Conservation (phyloP, 768 basidiomycete genomes). For the Butyriboletus loyo region DNA sequence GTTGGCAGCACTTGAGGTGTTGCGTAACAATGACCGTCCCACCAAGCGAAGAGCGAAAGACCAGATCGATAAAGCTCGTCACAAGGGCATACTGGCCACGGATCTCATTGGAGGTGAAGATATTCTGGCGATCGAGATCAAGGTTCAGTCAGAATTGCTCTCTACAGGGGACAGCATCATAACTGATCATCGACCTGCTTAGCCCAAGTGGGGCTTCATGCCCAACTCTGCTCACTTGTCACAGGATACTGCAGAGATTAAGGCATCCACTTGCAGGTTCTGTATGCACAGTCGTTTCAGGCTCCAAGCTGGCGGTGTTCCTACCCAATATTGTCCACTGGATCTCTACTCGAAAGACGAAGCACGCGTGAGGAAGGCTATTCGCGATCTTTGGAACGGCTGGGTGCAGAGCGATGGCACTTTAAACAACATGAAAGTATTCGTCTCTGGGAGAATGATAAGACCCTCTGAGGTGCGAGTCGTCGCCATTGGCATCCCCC, state of each 20-base stretch:
- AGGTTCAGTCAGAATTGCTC: slow-evolving; percentile 48
- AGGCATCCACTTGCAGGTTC: slow-evolving; percentile 78
- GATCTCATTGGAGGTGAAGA: slow-evolving; percentile 69
- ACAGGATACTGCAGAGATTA: slow-evolving; percentile 49
- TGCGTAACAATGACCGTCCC: slow-evolving; percentile 55
- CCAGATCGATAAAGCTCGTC: slow-evolving; percentile 52
- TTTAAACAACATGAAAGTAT: slow-evolving; percentile 82
- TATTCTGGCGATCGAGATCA: slow-evolving; percentile 79
- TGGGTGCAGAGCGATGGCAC: slow-evolving; percentile 67
- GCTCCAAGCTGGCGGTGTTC: slow-evolving; percentile 29
- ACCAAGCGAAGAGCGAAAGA: slow-evolving; percentile 51
- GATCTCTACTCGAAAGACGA: slow-evolving; percentile 81
- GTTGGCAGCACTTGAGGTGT: slow-evolving; percentile 51
- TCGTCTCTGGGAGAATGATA: slow-evolving; percentile 61
- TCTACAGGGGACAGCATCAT: neutral
- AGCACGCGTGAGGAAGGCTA: slow-evolving; percentile 56
- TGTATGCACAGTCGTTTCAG: slow-evolving; percentile 80
- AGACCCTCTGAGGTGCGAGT: slow-evolving; percentile 54
- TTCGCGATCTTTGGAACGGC: slow-evolving; percentile 66
- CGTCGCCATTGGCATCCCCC: neutral
- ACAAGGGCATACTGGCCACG: slow-evolving; percentile 70
- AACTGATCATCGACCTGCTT: slow-evolving; percentile 3
- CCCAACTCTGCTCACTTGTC: slow-evolving; percentile 65
- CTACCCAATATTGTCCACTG: slow-evolving; percentile 74
- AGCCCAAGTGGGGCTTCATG: slow-evolving; percentile 99